Conservation (phyloP, 306 rosid species). For the Delonix regia region DNA sequence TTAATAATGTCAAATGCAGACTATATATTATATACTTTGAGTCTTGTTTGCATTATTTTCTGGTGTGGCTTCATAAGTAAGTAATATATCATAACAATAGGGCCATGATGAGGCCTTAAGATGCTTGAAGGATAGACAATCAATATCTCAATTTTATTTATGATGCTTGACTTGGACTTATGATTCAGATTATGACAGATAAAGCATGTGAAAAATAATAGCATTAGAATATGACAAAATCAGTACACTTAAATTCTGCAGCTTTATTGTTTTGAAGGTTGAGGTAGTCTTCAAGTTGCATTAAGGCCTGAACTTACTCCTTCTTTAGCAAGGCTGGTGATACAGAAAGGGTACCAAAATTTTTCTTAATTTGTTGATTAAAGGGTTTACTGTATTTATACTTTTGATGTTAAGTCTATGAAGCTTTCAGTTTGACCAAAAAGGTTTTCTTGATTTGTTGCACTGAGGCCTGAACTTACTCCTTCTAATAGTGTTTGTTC, state of each 20-base stretch:
- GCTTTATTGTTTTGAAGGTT: constrained; percentile 98
- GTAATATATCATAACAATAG: constrained; percentile 19
- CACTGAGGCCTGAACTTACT: constrained; percentile 45
- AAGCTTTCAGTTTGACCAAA: constrained; percentile 29
- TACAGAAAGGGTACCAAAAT: constrained; percentile 84
- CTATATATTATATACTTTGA: neutral
- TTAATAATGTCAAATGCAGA: constrained; percentile 1
- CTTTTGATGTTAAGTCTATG: constrained; percentile 24
- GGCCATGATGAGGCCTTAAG: constrained; percentile 11
- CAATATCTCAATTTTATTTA: neutral
- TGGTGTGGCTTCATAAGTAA: constrained; percentile 17
- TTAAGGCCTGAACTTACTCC: constrained; percentile 98
- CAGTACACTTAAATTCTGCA: constrained; percentile 45
- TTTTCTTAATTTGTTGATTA: constrained; percentile 26
- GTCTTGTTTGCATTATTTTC: constrained; percentile 5
- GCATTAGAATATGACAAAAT: constrained; percentile 1
- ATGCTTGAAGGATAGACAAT: constrained; percentile 6
- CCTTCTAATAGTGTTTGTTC: constrained; percentile 45
- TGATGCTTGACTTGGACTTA: constrained; percentile 15
- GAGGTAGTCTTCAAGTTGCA: constrained; percentile 94
- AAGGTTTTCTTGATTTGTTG: constrained; percentile 41
- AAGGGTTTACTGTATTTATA: constrained; percentile 28
- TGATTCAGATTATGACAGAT: constrained; percentile 2
- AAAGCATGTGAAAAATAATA: constrained; percentile 12
- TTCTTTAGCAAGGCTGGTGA: constrained; percentile 91